These are phyloP conservation scores for Nidularia pulvinata DNA, from an alignment of 768 basidiomycete species.

Conservation along the genomic window DNA sequence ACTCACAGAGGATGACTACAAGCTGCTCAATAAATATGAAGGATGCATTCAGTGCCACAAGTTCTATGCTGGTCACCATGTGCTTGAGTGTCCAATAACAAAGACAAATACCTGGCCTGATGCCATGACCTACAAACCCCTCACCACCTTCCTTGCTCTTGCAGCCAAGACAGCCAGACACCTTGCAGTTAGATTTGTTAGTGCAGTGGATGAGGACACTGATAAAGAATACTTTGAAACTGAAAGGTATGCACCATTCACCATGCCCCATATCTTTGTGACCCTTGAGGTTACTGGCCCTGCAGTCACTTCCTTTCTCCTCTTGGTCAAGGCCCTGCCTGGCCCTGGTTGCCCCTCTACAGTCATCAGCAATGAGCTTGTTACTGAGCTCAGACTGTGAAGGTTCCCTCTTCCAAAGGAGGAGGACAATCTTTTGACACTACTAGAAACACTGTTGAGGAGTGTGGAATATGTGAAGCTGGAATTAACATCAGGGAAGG, in stretches of 20 bases:
- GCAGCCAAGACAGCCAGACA: background rate
- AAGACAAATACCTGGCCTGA: background rate
- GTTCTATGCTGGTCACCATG: background rate
- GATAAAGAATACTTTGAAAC: background rate
- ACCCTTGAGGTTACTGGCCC: background rate
- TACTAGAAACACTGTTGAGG: constrained; percentile 5
- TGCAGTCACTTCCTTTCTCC: background rate
- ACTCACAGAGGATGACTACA: background rate
- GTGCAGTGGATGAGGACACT: background rate
- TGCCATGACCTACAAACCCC: background rate
- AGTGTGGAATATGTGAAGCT: constrained; percentile 16
- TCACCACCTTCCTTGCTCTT: background rate
- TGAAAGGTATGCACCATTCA: background rate
- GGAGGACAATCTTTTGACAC: constrained; percentile 14
- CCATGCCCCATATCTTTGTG: background rate
- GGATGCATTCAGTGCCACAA: background rate
- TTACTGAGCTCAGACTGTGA: constrained; percentile 1
- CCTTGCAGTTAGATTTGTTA: background rate
- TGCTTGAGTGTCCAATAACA: background rate
- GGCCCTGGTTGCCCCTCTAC: constrained; percentile 9
- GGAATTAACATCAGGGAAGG: constrained; percentile 6
- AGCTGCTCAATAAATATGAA: background rate
- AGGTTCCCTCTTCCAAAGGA: constrained; percentile 11
- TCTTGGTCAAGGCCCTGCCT: constrained; percentile 4
- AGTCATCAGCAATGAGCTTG: constrained; percentile 7